A percentile compares a stretch with the other conserved stretches of the same genome.
phyloP scores from a whole-genome alignment of 164 flowering plant genomes.

The Magnolia officinalis region DNA sequence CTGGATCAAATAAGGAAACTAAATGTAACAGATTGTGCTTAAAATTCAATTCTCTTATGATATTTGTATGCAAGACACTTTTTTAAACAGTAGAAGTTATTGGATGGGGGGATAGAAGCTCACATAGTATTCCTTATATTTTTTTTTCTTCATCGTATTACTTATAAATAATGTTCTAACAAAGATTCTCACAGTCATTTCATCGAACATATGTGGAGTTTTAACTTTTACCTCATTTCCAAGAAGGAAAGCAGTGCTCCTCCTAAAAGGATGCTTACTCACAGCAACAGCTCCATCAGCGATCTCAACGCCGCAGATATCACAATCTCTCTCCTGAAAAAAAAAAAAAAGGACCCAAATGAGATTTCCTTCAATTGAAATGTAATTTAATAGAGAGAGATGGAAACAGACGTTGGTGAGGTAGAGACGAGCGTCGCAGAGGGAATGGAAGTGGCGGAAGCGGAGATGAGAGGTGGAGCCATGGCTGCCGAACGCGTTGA shows the following conservation, averaged over 20 bases:
- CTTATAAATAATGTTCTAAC: too few relatives aligned
- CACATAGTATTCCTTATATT: too few relatives aligned
- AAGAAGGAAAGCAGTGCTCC: conserved; percentile 82
- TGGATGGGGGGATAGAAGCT: too few relatives aligned
- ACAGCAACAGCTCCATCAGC: conserved; percentile 72
- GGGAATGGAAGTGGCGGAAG: conserved; percentile 91
- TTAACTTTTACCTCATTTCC: conserved; percentile 76
- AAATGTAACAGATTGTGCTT: too few relatives aligned
- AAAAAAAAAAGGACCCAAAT: background rate
- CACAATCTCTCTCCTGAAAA: conserved; percentile 67
- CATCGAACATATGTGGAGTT: background rate
- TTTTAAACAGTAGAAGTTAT: too few relatives aligned
- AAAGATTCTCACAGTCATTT: conserved; percentile 1
- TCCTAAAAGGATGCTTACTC: conserved; percentile 76
- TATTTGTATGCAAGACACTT: too few relatives aligned
- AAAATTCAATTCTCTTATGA: too few relatives aligned
- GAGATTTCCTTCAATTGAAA: background rate
- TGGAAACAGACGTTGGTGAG: conserved; percentile 45
- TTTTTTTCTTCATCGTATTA: too few relatives aligned
- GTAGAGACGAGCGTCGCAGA: conserved; percentile 61
- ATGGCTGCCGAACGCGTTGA: conserved; percentile 96
- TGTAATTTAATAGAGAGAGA: background rate
- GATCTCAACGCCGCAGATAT: conserved; percentile 96
- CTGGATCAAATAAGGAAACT: too few relatives aligned
- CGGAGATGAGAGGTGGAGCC: conserved; percentile 83